Evolutionary conservation across 805 yeast species (phyloP).

Genomic region (Dipodascus geniculatus): DNA sequence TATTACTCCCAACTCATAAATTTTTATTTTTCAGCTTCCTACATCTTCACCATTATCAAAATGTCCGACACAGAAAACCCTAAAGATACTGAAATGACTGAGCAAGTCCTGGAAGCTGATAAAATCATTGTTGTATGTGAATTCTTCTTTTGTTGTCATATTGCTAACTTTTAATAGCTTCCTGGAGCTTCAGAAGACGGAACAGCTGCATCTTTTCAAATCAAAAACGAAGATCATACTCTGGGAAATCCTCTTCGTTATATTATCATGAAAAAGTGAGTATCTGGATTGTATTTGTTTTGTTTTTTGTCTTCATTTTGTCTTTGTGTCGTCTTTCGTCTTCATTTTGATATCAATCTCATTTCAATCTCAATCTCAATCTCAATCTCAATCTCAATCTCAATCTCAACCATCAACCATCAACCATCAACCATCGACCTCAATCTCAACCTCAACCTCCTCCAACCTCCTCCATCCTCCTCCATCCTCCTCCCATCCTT

Average conservation of each 20-base stretch:
- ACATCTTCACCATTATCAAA: background rate
- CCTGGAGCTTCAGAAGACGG: slow-evolving; percentile 93
- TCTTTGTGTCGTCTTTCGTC: background rate
- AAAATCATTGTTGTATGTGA: background rate
- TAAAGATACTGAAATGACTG: background rate
- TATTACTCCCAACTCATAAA: background rate
- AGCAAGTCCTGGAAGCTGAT: background rate
- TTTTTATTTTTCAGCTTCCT: background rate
- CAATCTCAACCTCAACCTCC: background rate
- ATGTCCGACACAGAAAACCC: background rate
- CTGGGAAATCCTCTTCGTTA: slow-evolving; percentile 89
- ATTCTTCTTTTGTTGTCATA: background rate
- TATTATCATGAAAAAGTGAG: slow-evolving; percentile 78
- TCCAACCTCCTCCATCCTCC: too few species aligned
- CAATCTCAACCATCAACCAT: too few species aligned
- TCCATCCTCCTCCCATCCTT: background rate
- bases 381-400: too few species aligned
- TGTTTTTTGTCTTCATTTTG: background rate
- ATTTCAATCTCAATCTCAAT: too few species aligned
- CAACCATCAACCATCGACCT: too few species aligned
- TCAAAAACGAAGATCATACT: slow-evolving; percentile 90
- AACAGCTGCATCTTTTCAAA: slow-evolving; percentile 87
- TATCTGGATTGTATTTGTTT: too few species aligned
- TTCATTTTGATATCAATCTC: too few species aligned
- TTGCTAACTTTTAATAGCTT: slow-evolving; percentile 24